These are phyloP conservation scores for Metschnikowia chrysomelidarum DNA, from an alignment of 805 yeast genomes.

Conservation along the genomic window DNA sequence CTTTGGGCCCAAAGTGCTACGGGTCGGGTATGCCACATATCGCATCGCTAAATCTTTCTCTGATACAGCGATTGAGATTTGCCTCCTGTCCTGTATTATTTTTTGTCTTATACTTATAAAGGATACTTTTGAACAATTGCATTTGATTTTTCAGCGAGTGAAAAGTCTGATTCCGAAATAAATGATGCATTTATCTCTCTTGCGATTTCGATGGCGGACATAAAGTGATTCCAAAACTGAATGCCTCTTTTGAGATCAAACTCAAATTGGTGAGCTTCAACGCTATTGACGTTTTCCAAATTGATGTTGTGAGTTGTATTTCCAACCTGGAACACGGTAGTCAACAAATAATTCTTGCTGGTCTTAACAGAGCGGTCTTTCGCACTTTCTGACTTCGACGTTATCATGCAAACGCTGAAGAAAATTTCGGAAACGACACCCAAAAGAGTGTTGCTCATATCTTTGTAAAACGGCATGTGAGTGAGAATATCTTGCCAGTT, in stretches of 20 bases:
- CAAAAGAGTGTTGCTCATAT: slow-evolving; percentile 58
- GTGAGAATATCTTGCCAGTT: slow-evolving; percentile 60
- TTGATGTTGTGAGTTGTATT: slow-evolving; percentile 40
- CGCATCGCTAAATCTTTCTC: too few species aligned
- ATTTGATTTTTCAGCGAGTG: slow-evolving; percentile 28
- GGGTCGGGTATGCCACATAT: too few species aligned
- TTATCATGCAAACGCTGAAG: slow-evolving; percentile 42
- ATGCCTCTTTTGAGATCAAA: slow-evolving; percentile 33
- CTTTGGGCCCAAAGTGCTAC: too few species aligned
- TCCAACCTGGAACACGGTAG: slow-evolving; percentile 36
- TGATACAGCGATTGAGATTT: not conserved
- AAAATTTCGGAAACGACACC: slow-evolving; percentile 59
- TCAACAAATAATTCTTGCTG: slow-evolving; percentile 34
- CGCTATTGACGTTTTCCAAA: slow-evolving; percentile 40
- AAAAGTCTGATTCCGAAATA: slow-evolving; percentile 23
- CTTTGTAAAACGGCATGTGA: slow-evolving; percentile 59
- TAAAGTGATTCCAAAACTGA: slow-evolving; percentile 36
- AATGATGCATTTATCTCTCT: slow-evolving; percentile 28
- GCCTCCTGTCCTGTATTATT: too few species aligned
- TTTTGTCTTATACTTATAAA: too few species aligned
- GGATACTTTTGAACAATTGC: slow-evolving; percentile 11
- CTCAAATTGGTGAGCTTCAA: slow-evolving; percentile 31
- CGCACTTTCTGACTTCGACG: slow-evolving; percentile 22
- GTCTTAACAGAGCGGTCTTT: slow-evolving; percentile 27
- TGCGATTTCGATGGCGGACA: slow-evolving; percentile 24